These are phyloP conservation scores for Candida ascalaphidarum DNA, from an alignment of 805 yeast species.

Conservation along the genomic window DNA sequence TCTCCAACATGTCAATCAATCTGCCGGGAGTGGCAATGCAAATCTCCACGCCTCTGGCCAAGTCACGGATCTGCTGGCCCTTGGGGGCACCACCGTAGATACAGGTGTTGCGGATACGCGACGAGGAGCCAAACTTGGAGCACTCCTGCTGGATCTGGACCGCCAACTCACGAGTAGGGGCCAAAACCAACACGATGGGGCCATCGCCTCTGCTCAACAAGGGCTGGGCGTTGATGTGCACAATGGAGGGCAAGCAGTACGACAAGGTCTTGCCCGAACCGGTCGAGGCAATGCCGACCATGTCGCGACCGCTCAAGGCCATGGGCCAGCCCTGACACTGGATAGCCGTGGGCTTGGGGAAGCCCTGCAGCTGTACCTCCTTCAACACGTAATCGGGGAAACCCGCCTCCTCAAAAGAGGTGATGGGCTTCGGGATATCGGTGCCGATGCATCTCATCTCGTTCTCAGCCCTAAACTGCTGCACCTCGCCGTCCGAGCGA, in stretches of 20 bases:
- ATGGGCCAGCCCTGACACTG: slow-evolving; percentile 99
- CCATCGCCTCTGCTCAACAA: slow-evolving; percentile 91
- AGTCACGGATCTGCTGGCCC: slow-evolving; percentile 95
- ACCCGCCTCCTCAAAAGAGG: slow-evolving; percentile 92
- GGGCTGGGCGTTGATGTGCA: slow-evolving; percentile 97
- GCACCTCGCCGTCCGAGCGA: slow-evolving; percentile 69
- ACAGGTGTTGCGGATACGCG: slow-evolving; percentile 94
- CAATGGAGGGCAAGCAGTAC: slow-evolving; percentile 94
- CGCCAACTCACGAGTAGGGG: slow-evolving; percentile 98
- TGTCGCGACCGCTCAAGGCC: slow-evolving; percentile 98
- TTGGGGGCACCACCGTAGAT: slow-evolving; percentile 99
- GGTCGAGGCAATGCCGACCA: slow-evolving; percentile 98
- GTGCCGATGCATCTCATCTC: slow-evolving; percentile 82
- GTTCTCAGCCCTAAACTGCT: slow-evolving; percentile 66
- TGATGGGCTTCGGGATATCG: slow-evolving; percentile 91
- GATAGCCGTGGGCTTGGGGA: slow-evolving; percentile 89
- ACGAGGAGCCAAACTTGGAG: slow-evolving; percentile 84
- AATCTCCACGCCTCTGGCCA: slow-evolving; percentile 92
- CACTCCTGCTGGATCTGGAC: slow-evolving; percentile 96
- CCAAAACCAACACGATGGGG: slow-evolving; percentile 89
- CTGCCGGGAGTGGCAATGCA: slow-evolving; percentile 98
- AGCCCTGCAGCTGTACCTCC: slow-evolving; percentile 88
- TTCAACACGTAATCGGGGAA: slow-evolving; percentile 89
- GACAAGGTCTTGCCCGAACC: slow-evolving; percentile 99
- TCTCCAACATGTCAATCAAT: slow-evolving; percentile 93